phyloP scores from a whole-genome alignment of 1,139 yeast genomes.

The Hyphopichia khmerensis region DNA sequence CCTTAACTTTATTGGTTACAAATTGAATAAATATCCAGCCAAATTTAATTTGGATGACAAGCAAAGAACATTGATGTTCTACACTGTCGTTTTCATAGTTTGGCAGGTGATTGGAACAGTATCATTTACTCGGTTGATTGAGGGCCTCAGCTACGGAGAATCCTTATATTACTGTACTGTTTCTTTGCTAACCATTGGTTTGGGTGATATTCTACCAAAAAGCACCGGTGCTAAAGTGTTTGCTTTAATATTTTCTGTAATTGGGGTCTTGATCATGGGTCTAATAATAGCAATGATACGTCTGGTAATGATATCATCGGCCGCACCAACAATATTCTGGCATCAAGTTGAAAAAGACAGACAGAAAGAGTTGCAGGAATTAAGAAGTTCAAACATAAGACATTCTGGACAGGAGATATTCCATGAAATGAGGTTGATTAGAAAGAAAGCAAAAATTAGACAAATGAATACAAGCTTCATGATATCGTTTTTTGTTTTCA shows the following conservation, averaged over 20 bases:
- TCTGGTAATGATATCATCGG: slow-evolving; percentile 57
- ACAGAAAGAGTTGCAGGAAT: slow-evolving; percentile 12
- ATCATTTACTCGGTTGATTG: slow-evolving; percentile 38
- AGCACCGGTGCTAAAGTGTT: slow-evolving; percentile 55
- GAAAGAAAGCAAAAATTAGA: slow-evolving; percentile 31
- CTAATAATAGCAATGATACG: slow-evolving; percentile 69
- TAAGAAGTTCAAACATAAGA: slow-evolving; percentile 15
- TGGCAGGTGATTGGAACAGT: slow-evolving; percentile 73
- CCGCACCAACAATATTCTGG: slow-evolving; percentile 65
- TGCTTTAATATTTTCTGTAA: slow-evolving; percentile 58
- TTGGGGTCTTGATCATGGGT: slow-evolving; percentile 73
- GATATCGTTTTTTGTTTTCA: slow-evolving; percentile 45
- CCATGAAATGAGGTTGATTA: slow-evolving; percentile 50
- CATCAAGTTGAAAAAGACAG: slow-evolving; percentile 50
- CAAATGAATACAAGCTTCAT: slow-evolving; percentile 35
- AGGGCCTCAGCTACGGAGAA: slow-evolving; percentile 50
- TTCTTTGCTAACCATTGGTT: slow-evolving; percentile 73
- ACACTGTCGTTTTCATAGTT: slow-evolving; percentile 59
- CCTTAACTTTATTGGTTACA: slow-evolving; percentile 62
- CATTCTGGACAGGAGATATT: slow-evolving; percentile 46
- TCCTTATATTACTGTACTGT: slow-evolving; percentile 71
- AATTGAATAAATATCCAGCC: slow-evolving; percentile 60
- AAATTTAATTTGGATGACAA: slow-evolving; percentile 61
- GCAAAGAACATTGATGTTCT: slow-evolving; percentile 72
- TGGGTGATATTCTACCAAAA: slow-evolving; percentile 68